phyloP scores from a whole-genome alignment of 208 protist species.

The Crithidia expoeki region DNA sequence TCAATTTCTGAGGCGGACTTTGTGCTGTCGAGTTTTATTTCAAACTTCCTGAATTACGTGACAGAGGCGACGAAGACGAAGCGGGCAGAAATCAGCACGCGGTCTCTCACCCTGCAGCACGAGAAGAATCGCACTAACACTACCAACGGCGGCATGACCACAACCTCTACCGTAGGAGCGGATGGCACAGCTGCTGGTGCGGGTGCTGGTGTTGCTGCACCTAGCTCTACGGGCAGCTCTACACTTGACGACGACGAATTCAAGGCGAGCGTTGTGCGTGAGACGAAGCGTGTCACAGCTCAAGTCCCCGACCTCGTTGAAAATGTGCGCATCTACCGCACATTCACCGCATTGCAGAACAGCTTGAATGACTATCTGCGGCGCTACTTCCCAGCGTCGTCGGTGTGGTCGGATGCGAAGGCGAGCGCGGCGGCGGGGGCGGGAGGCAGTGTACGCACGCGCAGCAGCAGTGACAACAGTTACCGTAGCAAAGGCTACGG shows the following conservation, averaged over 20 bases:
- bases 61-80: conserved; percentile 79
- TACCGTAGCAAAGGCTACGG: neutral
- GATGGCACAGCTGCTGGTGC: neutral
- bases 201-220: too few relatives aligned
- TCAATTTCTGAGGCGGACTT: conserved; percentile 73
- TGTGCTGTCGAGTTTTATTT: conserved; percentile 86
- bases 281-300: conserved; percentile 44
- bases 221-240: too few relatives aligned
- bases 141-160: conserved; percentile 5
- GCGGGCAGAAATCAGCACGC: conserved; percentile 67
- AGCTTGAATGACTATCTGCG: conserved; percentile 81
- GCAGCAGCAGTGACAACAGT: neutral
- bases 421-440: neutral
- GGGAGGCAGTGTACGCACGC: neutral
- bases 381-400: conserved; percentile 64
- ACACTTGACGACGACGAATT: too few relatives aligned
- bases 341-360: conserved; percentile 87
- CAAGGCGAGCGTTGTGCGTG: conserved; percentile 43
- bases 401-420: conserved; percentile 11
- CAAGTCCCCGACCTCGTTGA: conserved; percentile 68
- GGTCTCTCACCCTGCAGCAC: conserved; percentile 64
- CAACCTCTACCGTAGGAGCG: neutral
- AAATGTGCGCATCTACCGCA: conserved; percentile 60
- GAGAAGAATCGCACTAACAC: conserved; percentile 17
- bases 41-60: conserved; percentile 87